Percentiles rank a stretch among this genome's conserved stretches.
Evolutionary conservation across 768 basidiomycete genomes (phyloP).

Genomic region (Tricholoma flavovirens): DNA sequence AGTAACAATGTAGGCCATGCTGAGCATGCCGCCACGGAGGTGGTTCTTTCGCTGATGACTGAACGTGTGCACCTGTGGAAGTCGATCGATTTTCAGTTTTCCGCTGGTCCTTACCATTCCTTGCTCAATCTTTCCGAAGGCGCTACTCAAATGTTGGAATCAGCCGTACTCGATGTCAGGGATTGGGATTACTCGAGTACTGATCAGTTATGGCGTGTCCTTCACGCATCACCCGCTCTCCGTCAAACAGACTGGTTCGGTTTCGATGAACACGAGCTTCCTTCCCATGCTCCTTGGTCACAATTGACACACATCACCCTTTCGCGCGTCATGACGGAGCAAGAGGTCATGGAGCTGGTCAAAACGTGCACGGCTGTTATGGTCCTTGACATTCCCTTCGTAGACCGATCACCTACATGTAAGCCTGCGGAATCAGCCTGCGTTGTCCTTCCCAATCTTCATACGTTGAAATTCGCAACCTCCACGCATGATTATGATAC

Average conservation of each 20-base stretch:
- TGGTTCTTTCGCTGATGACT: not conserved
- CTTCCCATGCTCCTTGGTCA: not conserved
- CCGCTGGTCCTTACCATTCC: not conserved
- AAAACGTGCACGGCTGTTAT: not conserved
- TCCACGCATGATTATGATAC: not conserved
- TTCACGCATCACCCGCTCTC: not conserved
- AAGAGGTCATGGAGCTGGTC: not conserved
- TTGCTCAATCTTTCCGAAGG: not conserved
- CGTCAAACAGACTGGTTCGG: not conserved
- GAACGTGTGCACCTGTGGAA: not conserved
- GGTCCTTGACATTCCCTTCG: not conserved
- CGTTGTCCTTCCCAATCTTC: slow-evolving; percentile 1
- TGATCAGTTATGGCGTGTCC: slow-evolving; percentile 2
- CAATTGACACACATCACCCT: slow-evolving; percentile 2
- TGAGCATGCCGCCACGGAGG: not conserved
- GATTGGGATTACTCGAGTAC: slow-evolving; percentile 4
- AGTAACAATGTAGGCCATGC: not conserved
- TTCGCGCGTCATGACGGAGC: not conserved
- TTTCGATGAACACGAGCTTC: not conserved
- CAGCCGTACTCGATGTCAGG: not conserved
- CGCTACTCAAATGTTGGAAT: not conserved
- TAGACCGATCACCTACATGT: not conserved
- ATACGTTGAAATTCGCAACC: not conserved
- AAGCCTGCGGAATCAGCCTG: not conserved
- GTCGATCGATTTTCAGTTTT: not conserved